phyloP scores from a whole-genome alignment of 75 land plant genomes.

The Cupressus sempervirens region DNA sequence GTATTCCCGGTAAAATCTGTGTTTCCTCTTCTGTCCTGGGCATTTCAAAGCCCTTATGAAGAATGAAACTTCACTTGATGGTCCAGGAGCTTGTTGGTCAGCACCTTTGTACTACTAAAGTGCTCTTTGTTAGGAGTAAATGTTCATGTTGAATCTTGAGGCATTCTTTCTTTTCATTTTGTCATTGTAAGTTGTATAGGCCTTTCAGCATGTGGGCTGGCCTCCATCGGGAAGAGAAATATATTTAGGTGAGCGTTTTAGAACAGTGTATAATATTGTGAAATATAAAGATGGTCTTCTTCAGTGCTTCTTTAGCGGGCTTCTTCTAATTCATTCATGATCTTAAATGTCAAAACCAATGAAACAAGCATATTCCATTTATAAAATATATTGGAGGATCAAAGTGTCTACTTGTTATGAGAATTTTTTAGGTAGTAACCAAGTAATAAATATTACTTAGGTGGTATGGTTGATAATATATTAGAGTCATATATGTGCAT shows the following conservation, averaged over 20 bases:
- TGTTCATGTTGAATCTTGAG: background rate
- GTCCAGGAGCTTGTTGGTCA: background rate
- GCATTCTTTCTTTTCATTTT: background rate
- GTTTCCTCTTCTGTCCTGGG: background rate
- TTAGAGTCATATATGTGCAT: no score
- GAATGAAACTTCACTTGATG: slow-evolving; percentile 7
- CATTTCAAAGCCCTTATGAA: slow-evolving; percentile 2
- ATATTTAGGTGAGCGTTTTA: slow-evolving; percentile 4
- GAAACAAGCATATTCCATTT: background rate
- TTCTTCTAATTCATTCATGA: no score
- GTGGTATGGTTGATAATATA: no score
- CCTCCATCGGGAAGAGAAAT: slow-evolving; percentile 9
- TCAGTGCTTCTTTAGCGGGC: background rate
- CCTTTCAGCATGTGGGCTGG: slow-evolving; percentile 7
- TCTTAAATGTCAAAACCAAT: background rate
- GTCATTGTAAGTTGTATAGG: slow-evolving; percentile 9
- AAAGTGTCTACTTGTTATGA: no score
- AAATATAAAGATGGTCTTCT: background rate
- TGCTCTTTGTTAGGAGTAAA: background rate
- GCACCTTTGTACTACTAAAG: slow-evolving; percentile 9
- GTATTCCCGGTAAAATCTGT: slow-evolving; percentile 2
- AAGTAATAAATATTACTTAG: no score
- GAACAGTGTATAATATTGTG: slow-evolving; percentile 5
- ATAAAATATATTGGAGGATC: no score
- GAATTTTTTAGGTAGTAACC: no score